A percentile compares a stretch with the other conserved stretches of the same genome.
phyloP scores from a whole-genome alignment of 441 rosid genomes.

The Hypseocharis bilobata region DNA sequence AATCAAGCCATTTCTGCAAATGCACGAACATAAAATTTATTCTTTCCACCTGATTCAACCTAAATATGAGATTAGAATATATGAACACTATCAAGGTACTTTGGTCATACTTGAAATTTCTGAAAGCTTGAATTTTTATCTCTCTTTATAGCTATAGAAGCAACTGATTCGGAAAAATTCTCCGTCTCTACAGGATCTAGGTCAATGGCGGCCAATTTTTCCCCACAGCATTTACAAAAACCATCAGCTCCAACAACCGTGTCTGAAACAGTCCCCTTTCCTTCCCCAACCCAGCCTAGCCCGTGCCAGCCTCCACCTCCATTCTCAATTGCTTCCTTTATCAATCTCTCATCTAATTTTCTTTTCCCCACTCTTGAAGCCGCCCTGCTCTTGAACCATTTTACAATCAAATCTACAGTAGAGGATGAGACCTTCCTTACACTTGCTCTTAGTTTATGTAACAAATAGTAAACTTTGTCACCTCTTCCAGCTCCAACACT shows the following conservation, averaged over 20 bases:
- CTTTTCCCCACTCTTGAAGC: slow-evolving; percentile 49
- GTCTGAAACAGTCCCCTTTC: slow-evolving; percentile 40
- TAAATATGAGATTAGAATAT: slow-evolving; percentile 4
- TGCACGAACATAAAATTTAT: neutral
- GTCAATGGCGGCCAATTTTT: slow-evolving; percentile 48
- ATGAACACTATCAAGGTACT: slow-evolving; percentile 6
- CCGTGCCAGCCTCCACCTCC: slow-evolving; percentile 73
- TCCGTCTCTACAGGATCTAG: slow-evolving; percentile 54
- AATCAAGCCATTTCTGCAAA: slow-evolving; percentile 63
- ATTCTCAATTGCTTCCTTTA: slow-evolving; percentile 35
- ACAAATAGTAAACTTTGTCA: slow-evolving; percentile 50
- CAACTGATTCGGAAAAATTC: slow-evolving; percentile 52
- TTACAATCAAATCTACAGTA: slow-evolving; percentile 34
- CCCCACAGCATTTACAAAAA: slow-evolving; percentile 47
- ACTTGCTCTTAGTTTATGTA: slow-evolving; percentile 46
- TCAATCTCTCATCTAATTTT: slow-evolving; percentile 30
- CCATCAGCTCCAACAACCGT: slow-evolving; percentile 40
- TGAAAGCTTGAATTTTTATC: slow-evolving; percentile 50
- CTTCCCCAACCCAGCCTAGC: slow-evolving; percentile 61
- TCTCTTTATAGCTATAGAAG: slow-evolving; percentile 46
- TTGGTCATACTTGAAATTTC: slow-evolving; percentile 48
- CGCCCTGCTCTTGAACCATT: slow-evolving; percentile 45
- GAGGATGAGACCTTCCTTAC: slow-evolving; percentile 44
- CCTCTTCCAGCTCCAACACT: slow-evolving; percentile 41
- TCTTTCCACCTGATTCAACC: slow-evolving; percentile 6